Conservation (phyloP, 805 yeast species). For the Wickerhamomyces silvicola region DNA sequence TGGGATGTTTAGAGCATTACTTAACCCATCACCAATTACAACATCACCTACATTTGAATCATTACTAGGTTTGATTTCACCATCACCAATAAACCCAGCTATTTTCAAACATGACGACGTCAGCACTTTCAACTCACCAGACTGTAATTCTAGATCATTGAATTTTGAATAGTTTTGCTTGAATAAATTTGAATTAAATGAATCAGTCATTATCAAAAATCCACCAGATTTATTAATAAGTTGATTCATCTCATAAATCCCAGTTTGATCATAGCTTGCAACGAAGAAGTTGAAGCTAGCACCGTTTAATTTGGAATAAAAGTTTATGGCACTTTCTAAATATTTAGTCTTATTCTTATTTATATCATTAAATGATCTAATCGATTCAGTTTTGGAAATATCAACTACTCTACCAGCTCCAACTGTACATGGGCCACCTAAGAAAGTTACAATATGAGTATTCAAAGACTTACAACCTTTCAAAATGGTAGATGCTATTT, state of each 20-base stretch:
- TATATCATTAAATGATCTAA: slow-evolving; percentile 91
- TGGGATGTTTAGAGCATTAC: slow-evolving; percentile 76
- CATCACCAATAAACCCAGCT: slow-evolving; percentile 83
- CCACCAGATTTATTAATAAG: slow-evolving; percentile 84
- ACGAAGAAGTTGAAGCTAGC: slow-evolving; percentile 43
- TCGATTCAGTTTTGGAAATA: slow-evolving; percentile 78
- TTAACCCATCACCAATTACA: slow-evolving; percentile 73
- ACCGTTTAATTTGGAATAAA: slow-evolving; percentile 54
- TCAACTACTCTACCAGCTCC: slow-evolving; percentile 93
- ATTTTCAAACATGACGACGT: slow-evolving; percentile 78
- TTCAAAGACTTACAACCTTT: slow-evolving; percentile 79
- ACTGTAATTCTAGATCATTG: slow-evolving; percentile 70
- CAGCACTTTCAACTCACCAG: slow-evolving; percentile 70
- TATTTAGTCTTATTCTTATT: slow-evolving; percentile 79
- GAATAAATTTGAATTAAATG: slow-evolving; percentile 89
- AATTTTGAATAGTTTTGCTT: slow-evolving; percentile 79
- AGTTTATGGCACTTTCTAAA: slow-evolving; percentile 67
- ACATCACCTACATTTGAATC: slow-evolving; percentile 84
- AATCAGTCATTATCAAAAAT: slow-evolving; percentile 74
- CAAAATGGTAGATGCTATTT: slow-evolving; percentile 70
- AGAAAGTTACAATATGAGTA: slow-evolving; percentile 78
- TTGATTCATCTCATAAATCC: slow-evolving; percentile 84
- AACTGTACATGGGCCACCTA: slow-evolving; percentile 90
- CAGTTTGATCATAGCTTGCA: slow-evolving; percentile 92
- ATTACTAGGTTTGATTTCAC: slow-evolving; percentile 41